Evolutionary conservation across 306 rosid species (phyloP), one percentile per base, ranked within the genome.

Genomic region (Malus orientalis): DNA sequence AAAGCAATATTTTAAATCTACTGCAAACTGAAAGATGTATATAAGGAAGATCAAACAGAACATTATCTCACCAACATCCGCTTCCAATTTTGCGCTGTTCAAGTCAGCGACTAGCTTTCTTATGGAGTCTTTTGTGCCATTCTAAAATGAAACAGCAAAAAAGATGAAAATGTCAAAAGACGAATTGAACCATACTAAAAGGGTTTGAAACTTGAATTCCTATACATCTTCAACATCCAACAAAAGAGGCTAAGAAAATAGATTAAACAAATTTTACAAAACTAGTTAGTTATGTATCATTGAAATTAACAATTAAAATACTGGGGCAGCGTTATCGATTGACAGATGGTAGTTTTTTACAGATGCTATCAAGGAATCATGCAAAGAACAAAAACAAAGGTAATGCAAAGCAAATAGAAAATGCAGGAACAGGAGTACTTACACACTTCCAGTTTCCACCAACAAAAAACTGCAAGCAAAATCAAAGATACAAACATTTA

Each of bases 391-490:
- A 3, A 55, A 55, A 55, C 9, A 54, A 45, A 22, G 8, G 53
- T 18, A 70, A 23, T 4, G 53, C 42, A 57, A 55, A n/a, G 16
- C 55, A 8, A 12, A 40, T 8, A 74, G 60, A 61, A n/a, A 63
- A 33, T 67, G 33, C 29, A 38, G 5, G 2, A 12, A 5, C 65
- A 40, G 11, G 27, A 73, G 73, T 80, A 91, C 98, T 91, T 87
- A 93, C 98, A 81, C 98, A 93, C 80, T 93, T 93, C 98, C 98
- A 93, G 88, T 93, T 93, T 85, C 98, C 98, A 49, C 98, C 98
- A 70, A 93, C 98, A 78, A 93, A 93, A 82, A 93, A 93, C 98
- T 93, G 97, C 68, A 81, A 73, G 76, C 23, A 59, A 78, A 73
- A 69, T 40, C 44, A 44, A 77, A 45, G 53, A 78, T 16, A 79